Conservation (phyloP, 768 basidiomycete genomes). For the Rickenella mellea region DNA sequence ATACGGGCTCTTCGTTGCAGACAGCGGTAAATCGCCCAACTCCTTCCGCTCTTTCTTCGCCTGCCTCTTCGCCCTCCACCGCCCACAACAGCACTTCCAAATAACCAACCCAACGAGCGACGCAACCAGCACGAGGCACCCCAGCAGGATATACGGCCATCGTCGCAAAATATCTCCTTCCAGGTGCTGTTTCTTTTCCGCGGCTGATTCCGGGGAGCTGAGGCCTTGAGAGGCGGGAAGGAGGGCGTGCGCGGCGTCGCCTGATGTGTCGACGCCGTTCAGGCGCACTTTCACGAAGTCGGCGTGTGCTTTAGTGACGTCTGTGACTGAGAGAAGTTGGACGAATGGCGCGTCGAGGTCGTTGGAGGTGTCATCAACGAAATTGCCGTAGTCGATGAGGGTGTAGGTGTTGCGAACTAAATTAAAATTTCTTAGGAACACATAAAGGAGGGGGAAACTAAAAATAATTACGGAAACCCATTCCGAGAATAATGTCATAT, state of each 20-base stretch:
- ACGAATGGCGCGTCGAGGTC: constrained; percentile 46
- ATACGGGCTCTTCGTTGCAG: no score
- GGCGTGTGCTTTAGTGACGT: constrained; percentile 41
- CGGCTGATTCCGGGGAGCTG: constrained; percentile 51
- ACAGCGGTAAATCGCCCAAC: no score
- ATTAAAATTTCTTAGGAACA: neutral
- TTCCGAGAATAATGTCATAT: constrained; percentile 64
- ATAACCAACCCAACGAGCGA: constrained; percentile 38
- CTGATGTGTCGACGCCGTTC: constrained; percentile 47
- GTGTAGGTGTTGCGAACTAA: constrained; percentile 60
- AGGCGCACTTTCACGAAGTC: constrained; percentile 62
- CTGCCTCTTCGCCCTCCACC: neutral
- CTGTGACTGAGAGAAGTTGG: constrained; percentile 51
- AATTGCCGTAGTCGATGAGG: constrained; percentile 57
- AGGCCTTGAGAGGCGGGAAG: constrained; percentile 50
- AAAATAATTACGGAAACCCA: constrained; percentile 51
- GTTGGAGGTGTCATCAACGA: constrained; percentile 32
- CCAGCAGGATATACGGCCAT: constrained; percentile 65
- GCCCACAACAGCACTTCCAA: constrained; percentile 52
- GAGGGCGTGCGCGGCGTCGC: constrained; percentile 44
- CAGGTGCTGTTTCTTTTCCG: constrained; percentile 58
- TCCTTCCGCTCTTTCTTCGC: neutral
- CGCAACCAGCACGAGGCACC: constrained; percentile 42
- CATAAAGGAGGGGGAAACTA: neutral
- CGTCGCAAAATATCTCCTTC: constrained; percentile 56